Base-by-base conservation (phyloP, 140 eudicot genomes). In the Ambrosia hybrid region DNA sequence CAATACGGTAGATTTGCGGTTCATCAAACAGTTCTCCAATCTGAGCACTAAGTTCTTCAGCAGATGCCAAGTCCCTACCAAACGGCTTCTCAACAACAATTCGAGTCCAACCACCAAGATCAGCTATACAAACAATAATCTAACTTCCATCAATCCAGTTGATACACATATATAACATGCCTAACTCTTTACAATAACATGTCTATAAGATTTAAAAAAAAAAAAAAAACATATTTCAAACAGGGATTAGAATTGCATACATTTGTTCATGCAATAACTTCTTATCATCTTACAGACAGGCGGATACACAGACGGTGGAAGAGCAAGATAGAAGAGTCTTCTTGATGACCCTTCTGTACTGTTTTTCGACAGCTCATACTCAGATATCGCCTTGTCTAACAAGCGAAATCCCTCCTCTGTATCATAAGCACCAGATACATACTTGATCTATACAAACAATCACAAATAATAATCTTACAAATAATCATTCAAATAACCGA, bases 81-180 rank as follows among this genome's bases (percentile, higher is more conserved):
- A 95, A 95, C 34, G 99, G 99, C 91, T 95, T 95, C 82, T 95
- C 99, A 30, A 95, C 97, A 45, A 95, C 99, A 81, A 91, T 79
- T 45, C 99, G 91, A 64, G 99, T 95, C 99, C 99, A 95, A 72
- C 99, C 99, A 71, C 98, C 98, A 81, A 79, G 92, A 83, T 88
- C 92, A 80, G 99, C 99, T 94, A 85, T 11, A 84, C 65, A 60
- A 38, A 70, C 10, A 63, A 43, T 11, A 53, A 15, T 38, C 43
- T 55, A 57, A 72, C 7, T 72, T 56, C 65, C 66, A 77, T 51
- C 6, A 68, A 68, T 49, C 66, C 34, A 30, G 26, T 21, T 21
- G 34, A 1, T 2, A 2, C 26, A 21, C 26, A 21, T 21, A 21
- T 21, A 21, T 21, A 21, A 21, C 26, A 30, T 30, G 2, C 34